A percentile compares a stretch with the other conserved stretches of the same genome.
Conservation (phyloP, 1,139 yeast species). For the Scheffersomyces titani region DNA sequence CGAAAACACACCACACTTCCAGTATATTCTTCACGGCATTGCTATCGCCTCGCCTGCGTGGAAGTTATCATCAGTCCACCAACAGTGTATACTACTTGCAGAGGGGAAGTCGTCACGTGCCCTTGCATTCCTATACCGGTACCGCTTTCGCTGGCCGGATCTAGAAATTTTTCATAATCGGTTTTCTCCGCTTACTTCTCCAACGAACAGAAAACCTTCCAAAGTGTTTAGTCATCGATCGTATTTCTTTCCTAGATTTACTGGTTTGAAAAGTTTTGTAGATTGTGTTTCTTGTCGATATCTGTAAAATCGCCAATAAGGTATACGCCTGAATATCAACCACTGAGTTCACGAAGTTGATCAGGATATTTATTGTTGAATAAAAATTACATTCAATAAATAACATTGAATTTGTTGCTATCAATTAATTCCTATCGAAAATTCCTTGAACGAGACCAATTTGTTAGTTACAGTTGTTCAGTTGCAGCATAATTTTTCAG, state of each 20-base stretch:
- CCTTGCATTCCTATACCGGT: background rate
- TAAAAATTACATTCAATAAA: too few species aligned
- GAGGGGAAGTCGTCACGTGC: constrained; percentile 1
- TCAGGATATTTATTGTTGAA: background rate
- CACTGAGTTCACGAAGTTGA: background rate
- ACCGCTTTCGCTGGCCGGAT: constrained; percentile 1
- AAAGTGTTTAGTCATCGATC: background rate
- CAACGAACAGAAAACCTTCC: background rate
- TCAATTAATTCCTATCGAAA: background rate
- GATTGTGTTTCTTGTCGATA: background rate
- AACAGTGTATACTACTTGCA: background rate
- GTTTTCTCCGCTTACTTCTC: background rate
- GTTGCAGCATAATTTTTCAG: background rate
- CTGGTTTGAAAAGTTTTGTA: background rate
- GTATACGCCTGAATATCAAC: background rate
- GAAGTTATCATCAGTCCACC: background rate
- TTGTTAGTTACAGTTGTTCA: background rate
- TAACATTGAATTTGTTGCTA: background rate
- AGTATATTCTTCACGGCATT: background rate
- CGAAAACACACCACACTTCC: background rate
- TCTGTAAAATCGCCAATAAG: background rate
- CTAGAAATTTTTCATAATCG: constrained; percentile 1
- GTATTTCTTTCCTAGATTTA: background rate
- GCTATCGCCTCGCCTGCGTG: background rate
- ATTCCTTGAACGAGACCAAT: background rate